Base-by-base conservation (phyloP, 2,329 filamentous ascomycete genomes). In the Hortaea werneckii region DNA sequence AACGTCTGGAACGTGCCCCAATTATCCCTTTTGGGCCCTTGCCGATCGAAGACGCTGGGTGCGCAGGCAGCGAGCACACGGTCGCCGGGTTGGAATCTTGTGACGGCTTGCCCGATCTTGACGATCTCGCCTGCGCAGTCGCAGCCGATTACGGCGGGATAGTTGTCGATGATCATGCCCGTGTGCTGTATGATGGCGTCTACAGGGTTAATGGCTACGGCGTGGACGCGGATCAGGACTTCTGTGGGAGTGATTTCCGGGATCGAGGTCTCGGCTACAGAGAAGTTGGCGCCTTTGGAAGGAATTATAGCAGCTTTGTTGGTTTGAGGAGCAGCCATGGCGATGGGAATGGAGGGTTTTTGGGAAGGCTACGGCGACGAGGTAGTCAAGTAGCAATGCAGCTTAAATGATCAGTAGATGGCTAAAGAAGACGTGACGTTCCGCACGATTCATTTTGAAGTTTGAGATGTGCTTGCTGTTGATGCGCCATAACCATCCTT, bases 91-190 rank as follows among this genome's bases (percentile, higher is more conserved):
- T 63, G 60, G 51, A 66, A 56, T 1, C 47, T 44, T 10, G 10
- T 8, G 6, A 67, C 62, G n/a, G 51, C 54, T 41, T 46, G 45
- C 13, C 65, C 65, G 10, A 65, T 56, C 40, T 57, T 59, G 28
- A 58, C 50, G 11, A 67, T 54, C 40, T 57, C 58, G 6, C 65
- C 65, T n/a, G 65, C 63, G 10, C 65, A 52, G 42, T 67, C 65
- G 37, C 43, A 51, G 29, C 65, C 65, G 6, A 67, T 49, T 12
- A 67, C 29, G 29, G 12, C 11, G 11, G 43, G 43, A 37, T 45
- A 45, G 10, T 20, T 6, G 37, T 8, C 13, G 37, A 39, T 39
- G 37, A 26, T 10, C 10, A 39, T 8, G 10, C 10, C 37, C 10
- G 8, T 10, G 37, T n/a, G 10, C 13, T 39, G 37, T 2, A 39